Percentiles rank a stretch among this genome's conserved stretches.
These are phyloP conservation scores for Chalciporus piperatus DNA, from an alignment of 768 basidiomycete genomes.

Conservation along the genomic window DNA sequence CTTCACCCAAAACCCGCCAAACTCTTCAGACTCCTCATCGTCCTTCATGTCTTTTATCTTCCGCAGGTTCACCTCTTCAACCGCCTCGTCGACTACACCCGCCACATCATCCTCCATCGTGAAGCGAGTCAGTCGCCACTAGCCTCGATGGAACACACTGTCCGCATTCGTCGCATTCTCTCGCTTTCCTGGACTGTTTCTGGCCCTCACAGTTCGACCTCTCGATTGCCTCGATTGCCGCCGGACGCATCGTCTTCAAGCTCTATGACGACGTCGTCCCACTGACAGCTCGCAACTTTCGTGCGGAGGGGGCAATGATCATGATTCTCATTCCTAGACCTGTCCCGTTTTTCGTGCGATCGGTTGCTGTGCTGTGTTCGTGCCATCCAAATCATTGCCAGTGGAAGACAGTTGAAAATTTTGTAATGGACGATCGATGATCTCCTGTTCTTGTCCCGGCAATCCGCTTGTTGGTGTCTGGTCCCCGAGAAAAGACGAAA, in stretches of 20 bases:
- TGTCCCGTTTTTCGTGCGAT: too few species aligned
- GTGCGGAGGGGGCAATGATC: too few species aligned
- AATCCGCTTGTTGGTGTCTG: too few species aligned
- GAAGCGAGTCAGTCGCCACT: constrained; percentile 10
- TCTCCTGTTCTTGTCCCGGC: too few species aligned
- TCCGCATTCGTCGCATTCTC: constrained; percentile 14
- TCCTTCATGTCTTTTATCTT: constrained; percentile 48
- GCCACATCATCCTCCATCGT: constrained; percentile 11
- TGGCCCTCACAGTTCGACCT: constrained; percentile 53
- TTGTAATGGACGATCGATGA: too few species aligned
- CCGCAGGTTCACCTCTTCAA: constrained; percentile 49
- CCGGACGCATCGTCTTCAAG: constrained; percentile 78
- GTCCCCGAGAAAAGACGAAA: too few species aligned
- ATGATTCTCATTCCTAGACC: too few species aligned
- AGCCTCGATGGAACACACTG: background rate
- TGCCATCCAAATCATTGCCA: too few species aligned
- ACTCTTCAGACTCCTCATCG: constrained; percentile 11
- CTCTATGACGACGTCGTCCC: constrained; percentile 84
- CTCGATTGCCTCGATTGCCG: constrained; percentile 53
- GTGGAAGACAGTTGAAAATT: too few species aligned
- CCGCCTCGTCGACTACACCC: constrained; percentile 33
- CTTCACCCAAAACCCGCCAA: constrained; percentile 8
- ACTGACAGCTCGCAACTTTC: constrained; percentile 77
- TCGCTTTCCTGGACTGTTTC: background rate
- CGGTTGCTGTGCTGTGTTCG: too few species aligned